phyloP scores from a whole-genome alignment of 148 eudicot genomes.

The Rhododendron simsii region DNA sequence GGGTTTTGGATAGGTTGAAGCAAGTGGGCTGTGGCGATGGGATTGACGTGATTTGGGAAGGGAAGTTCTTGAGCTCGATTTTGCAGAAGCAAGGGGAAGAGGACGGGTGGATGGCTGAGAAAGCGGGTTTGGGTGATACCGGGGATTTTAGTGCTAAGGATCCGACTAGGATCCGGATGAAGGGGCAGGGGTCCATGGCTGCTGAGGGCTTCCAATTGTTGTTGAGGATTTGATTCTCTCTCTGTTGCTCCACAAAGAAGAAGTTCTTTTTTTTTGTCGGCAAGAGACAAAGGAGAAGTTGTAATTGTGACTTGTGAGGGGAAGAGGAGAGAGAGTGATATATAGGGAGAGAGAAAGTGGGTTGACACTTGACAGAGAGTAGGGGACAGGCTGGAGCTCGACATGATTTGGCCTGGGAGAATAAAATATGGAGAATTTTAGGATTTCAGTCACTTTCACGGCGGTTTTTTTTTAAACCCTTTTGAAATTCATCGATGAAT shows the following conservation, averaged over 20 bases:
- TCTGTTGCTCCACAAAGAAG: neutral
- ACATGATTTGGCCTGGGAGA: neutral
- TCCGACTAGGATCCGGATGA: slow-evolving; percentile 49
- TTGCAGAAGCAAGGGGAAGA: slow-evolving; percentile 36
- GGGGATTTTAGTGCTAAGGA: slow-evolving; percentile 42
- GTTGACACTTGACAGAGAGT: neutral
- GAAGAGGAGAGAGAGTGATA: neutral
- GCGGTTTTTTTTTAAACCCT: too few relatives aligned
- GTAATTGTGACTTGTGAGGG: neutral
- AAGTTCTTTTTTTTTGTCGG: neutral
- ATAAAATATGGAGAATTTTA: neutral
- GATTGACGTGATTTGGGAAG: slow-evolving; percentile 40
- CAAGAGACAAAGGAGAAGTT: neutral
- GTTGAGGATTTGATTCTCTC: neutral
- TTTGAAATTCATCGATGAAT: too few relatives aligned
- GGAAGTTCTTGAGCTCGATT: slow-evolving; percentile 44
- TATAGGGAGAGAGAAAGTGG: neutral
- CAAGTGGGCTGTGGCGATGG: slow-evolving; percentile 27
- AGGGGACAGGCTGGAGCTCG: neutral
- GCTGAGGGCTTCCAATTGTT: neutral
- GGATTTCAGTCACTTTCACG: neutral
- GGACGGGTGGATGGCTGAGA: neutral
- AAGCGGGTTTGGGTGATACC: slow-evolving; percentile 6
- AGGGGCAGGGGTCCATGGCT: slow-evolving; percentile 75
- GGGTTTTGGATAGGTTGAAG: slow-evolving; percentile 49